These are phyloP conservation scores for Hypoxylon sp. DNA, from an alignment of 2,329 filamentous ascomycete genomes.

Conservation along the genomic window DNA sequence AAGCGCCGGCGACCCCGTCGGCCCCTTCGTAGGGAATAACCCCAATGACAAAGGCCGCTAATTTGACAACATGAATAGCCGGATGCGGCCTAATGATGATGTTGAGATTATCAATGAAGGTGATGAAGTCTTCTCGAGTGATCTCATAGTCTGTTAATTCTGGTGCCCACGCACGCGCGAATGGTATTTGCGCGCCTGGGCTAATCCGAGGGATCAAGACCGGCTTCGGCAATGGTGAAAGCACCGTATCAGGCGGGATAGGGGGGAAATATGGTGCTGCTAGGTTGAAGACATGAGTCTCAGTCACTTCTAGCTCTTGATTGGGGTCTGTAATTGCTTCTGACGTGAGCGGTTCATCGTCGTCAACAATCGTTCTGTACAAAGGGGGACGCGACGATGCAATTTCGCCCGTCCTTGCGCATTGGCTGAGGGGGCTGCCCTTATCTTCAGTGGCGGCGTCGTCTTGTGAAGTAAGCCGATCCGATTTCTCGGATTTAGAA, in stretches of 20 bases:
- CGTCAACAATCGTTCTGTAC: slow-evolving; percentile 6
- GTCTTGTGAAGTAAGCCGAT: background rate
- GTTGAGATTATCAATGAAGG: slow-evolving; percentile 58
- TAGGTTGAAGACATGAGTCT: slow-evolving; percentile 40
- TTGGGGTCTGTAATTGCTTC: background rate
- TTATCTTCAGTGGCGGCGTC: background rate
- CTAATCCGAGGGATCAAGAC: slow-evolving; percentile 47
- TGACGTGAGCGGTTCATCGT: background rate
- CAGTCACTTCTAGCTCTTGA: slow-evolving; percentile 11
- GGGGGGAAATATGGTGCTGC: slow-evolving; percentile 40
- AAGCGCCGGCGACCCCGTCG: slow-evolving; percentile 38
- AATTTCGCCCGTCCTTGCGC: background rate
- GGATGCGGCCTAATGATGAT: slow-evolving; percentile 54
- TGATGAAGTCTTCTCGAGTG: slow-evolving; percentile 49
- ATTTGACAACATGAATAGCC: slow-evolving; percentile 49
- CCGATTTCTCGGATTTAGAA: slow-evolving; percentile 7
- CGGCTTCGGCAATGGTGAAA: slow-evolving; percentile 42
- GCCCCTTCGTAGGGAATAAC: slow-evolving; percentile 53
- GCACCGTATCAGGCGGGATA: slow-evolving; percentile 12
- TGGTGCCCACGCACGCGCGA: slow-evolving; percentile 50
- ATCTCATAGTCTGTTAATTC: slow-evolving; percentile 48
- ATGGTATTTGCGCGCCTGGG: slow-evolving; percentile 47
- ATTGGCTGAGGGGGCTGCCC: background rate
- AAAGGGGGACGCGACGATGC: slow-evolving; percentile 6
- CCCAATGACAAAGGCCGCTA: slow-evolving; percentile 47